Base-by-base conservation (phyloP, 768 basidiomycete genomes). In the Phaffia tasmanica region DNA sequence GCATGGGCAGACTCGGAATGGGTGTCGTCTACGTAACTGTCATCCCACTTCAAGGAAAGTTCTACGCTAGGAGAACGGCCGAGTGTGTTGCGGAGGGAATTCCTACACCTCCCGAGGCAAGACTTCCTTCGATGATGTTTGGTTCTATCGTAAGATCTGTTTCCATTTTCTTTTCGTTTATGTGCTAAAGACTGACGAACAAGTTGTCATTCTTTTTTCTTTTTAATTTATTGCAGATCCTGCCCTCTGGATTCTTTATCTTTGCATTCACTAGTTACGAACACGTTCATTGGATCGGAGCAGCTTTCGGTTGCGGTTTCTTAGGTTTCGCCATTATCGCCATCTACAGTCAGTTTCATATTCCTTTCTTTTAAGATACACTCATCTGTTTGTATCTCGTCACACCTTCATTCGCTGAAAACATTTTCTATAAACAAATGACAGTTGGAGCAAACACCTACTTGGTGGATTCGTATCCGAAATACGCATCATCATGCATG, bases 41-140 rank as follows among this genome's bases (percentile, higher is more conserved):
- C 62, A 42, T 69, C 7, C 62, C 62, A 0, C 64, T 49, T 27
- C 67, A 69, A n/a, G 58, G 47, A 1, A 47, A 23, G 16, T 47
- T 48, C 35, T 65, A 69, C 47, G 50, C 59, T 19, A 30, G 27
- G 19, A 46, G 35, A 5, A 61, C 59, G 5, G 29, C 25, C 19
- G 35, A 30, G 19, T 61, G 59, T 25, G 19, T 16, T 6, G 32
- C 32, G 21, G 19, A 35, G 19, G 35, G 35, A 18, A 8, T 35
- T 16, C 29, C 35, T 5, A 46, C 48, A 5, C 59, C 59, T n/a
- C 67, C 67, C 11, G 35, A 69, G 53, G 58, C 67, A 14, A 50
- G 67, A n/a, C 50, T 69, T 0, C 67, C 67, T 2, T 50, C 62
- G 5, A 69, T 69, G 67, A 59, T 69, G 57, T 9, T 68, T 55